Evolutionary conservation across 345 rosid species (phyloP), one percentile per base, ranked within the genome.

Genomic region (Sisymbrium irio): DNA sequence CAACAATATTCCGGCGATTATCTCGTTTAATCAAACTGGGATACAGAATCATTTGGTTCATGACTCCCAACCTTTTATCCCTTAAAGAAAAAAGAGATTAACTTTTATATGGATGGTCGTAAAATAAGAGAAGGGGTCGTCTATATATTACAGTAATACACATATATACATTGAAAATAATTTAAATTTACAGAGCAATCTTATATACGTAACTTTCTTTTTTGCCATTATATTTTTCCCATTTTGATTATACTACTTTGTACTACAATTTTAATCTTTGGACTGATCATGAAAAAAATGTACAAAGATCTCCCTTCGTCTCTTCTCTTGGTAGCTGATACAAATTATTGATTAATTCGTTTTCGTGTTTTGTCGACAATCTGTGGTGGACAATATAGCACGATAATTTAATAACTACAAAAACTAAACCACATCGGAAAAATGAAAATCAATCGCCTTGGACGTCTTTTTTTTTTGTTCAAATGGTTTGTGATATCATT

Each of bases 21-120:
- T 93, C 71, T 75, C 96, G 18, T 93, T 93, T 74, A 89, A 86
- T 62, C 91, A 85, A 69, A 80, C 82, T 41, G 83, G 85, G 28
- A 78, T 80, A 45, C 88, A 87, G 55, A 58, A 87, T 36, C 96
- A 87, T 73, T 87, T 90, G 54, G 83, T 82, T 70, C 88, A 90
- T 73, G 93, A 69, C 58, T 80, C 85, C 44, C 84, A 91, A 62
- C 69, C 89, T 79, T 89, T 83, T 35, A 79, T 88, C 65, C 86
- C 94, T 42, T 89, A 53, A 53, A 10, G 9, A 49, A 86, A 15
- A 4, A 2, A 1, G 20, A 71, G 4, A 45, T 7, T n/a, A 35
- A 42, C 17, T 20, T 35, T 53, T 42, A 51, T 44, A 62, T 41
- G 25, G 20, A 60, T 22, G 49, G 32, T 42, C 74, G 15, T 30